Evolutionary conservation across 2,329 filamentous ascomycete species (phyloP).

Genomic region (Aspergillus arachidicola): DNA sequence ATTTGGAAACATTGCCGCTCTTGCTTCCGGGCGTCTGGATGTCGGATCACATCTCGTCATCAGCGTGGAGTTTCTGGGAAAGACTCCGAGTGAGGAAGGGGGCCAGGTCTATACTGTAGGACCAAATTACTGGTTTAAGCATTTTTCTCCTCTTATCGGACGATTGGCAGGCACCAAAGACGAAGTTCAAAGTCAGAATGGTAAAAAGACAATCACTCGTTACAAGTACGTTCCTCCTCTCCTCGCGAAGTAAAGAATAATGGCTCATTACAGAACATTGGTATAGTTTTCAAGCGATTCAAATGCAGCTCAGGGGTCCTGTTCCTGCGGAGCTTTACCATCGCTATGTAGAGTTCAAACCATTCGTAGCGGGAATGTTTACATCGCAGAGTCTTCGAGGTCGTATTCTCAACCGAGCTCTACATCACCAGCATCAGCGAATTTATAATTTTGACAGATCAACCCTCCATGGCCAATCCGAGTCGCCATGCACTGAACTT

Average conservation of each 20-base stretch:
- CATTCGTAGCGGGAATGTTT: constrained; percentile 89
- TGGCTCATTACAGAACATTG: background rate
- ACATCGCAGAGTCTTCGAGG: constrained; percentile 75
- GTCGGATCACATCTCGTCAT: constrained; percentile 72
- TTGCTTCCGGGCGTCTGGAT: constrained; percentile 63
- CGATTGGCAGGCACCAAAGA: constrained; percentile 73
- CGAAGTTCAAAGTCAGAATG: constrained; percentile 59
- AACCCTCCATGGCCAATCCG: constrained; percentile 72
- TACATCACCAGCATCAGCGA: constrained; percentile 86
- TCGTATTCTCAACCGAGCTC: constrained; percentile 75
- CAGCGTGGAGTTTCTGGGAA: constrained; percentile 76
- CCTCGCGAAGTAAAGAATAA: background rate
- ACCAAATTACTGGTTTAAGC: constrained; percentile 75
- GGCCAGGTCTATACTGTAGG: constrained; percentile 78
- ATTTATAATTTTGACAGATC: constrained; percentile 84
- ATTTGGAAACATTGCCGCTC: constrained; percentile 67
- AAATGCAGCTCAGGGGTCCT: constrained; percentile 84
- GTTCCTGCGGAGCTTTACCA: constrained; percentile 82
- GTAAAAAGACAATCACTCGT: constrained; percentile 63
- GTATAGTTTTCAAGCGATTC: constrained; percentile 83
- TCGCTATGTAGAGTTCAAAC: constrained; percentile 89
- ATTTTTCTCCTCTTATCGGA: constrained; percentile 87
- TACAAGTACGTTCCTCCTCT: constrained; percentile 66
- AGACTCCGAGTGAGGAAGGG: constrained; percentile 66
- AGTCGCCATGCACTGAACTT: constrained; percentile 68